A percentile compares a stretch with the other conserved stretches of the same genome.
phyloP scores from a whole-genome alignment of 2,329 filamentous ascomycete species.

The Blumeria graminis region DNA sequence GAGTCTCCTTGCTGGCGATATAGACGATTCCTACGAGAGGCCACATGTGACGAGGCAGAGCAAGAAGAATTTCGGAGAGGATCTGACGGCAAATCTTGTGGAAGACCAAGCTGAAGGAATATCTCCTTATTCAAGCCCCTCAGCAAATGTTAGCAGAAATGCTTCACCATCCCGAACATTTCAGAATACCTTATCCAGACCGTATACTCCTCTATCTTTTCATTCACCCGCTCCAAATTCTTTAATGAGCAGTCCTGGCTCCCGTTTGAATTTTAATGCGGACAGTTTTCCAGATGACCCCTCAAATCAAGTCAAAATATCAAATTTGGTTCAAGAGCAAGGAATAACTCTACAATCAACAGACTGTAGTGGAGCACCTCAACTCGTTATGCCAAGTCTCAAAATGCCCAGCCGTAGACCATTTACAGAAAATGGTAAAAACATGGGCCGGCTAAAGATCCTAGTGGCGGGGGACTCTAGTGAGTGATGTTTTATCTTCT shows the following conservation, averaged over 20 bases:
- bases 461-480: conserved; percentile 60
- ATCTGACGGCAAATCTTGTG: conserved; percentile 6
- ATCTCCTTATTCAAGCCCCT: conserved; percentile 15
- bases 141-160: conserved; percentile 15
- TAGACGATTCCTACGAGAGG: conserved; percentile 12
- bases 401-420: conserved; percentile 71
- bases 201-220: conserved; percentile 22
- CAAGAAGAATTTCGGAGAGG: conserved; percentile 10
- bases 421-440: conserved; percentile 70
- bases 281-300: conserved; percentile 24
- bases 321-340: conserved; percentile 15
- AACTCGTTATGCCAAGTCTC: conserved; percentile 96
- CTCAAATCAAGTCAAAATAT: conserved; percentile 16
- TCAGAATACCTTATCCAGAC: conserved; percentile 18
- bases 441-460: conserved; percentile 70
- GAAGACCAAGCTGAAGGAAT: conserved; percentile 8
- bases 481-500: conserved; percentile 16
- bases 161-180: conserved; percentile 13
- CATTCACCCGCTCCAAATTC: conserved; percentile 20
- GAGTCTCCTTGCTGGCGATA: conserved; percentile 12
- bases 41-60: conserved; percentile 9
- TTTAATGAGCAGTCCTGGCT: conserved; percentile 24
- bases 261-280: conserved; percentile 26
- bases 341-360: conserved; percentile 23
- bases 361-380: conserved; percentile 33